Evolutionary conservation across 345 rosid genomes (phyloP).

Genomic region (Pelargonium nanum): DNA sequence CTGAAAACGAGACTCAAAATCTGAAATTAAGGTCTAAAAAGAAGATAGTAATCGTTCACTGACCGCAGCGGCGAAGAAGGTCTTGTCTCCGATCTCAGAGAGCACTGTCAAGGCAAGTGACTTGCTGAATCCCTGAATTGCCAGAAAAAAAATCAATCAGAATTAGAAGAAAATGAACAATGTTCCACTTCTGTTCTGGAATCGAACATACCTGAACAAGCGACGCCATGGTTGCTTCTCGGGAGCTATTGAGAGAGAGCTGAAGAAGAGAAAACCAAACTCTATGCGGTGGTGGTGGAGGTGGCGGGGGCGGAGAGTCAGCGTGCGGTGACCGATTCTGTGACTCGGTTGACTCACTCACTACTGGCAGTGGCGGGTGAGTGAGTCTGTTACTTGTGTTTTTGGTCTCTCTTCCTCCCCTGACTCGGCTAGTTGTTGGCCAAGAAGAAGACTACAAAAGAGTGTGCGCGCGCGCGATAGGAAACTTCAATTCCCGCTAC

Average conservation of each 20-base stretch:
- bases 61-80: slow-evolving; percentile 97
- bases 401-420: not conserved
- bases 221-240: not conserved
- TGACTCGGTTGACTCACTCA: not conserved
- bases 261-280: not conserved
- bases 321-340: not conserved
- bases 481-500: no score
- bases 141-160: slow-evolving; percentile 4
- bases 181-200: not conserved
- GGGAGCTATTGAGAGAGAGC: not conserved
- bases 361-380: not conserved
- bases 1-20: not conserved
- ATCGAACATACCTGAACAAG: slow-evolving; percentile 41
- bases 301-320: no score
- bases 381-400: no score
- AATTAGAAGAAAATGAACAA: not conserved
- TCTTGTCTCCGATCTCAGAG: slow-evolving; percentile 98
- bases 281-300: no score
- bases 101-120: slow-evolving; percentile 93
- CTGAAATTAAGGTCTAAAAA: not conserved
- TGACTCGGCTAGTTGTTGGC: not conserved
- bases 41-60: slow-evolving; percentile 15
- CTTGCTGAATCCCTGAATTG: slow-evolving; percentile 73
- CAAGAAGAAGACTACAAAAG: not conserved
- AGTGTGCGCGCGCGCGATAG: not conserved